These are phyloP conservation scores for Macrophomina pseudophaseolina DNA, from an alignment of 2,329 filamentous ascomycete species.

Conservation along the genomic window DNA sequence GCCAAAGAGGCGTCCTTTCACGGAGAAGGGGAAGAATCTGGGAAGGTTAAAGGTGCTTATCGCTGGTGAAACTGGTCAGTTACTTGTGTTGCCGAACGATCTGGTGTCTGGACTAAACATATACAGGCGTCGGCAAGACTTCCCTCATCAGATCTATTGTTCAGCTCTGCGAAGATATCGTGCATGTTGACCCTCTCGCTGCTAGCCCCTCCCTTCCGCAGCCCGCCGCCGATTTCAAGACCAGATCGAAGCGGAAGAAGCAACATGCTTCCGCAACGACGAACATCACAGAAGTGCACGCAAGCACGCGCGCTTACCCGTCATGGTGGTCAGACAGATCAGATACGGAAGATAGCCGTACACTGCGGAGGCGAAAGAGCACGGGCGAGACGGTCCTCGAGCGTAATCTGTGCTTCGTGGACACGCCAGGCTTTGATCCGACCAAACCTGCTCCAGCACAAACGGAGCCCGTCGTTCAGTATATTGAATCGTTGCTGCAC, in stretches of 20 bases:
- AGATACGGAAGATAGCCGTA: slow-evolving; percentile 70
- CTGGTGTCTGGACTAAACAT: slow-evolving; percentile 28
- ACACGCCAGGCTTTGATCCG: slow-evolving; percentile 70
- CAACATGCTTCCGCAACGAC: slow-evolving; percentile 24
- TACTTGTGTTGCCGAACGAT: neutral
- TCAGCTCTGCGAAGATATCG: slow-evolving; percentile 86
- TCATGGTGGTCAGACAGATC: slow-evolving; percentile 73
- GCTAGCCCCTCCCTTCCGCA: slow-evolving; percentile 33
- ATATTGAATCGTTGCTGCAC: slow-evolving; percentile 73
- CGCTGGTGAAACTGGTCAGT: slow-evolving; percentile 74
- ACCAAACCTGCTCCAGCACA: slow-evolving; percentile 46
- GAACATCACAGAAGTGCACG: slow-evolving; percentile 48
- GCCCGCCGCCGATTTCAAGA: slow-evolving; percentile 31
- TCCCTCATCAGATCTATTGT: slow-evolving; percentile 88
- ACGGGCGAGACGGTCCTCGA: slow-evolving; percentile 79
- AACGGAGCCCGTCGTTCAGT: slow-evolving; percentile 58
- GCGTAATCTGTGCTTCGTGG: slow-evolving; percentile 91
- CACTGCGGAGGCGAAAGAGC: slow-evolving; percentile 66
- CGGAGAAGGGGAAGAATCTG: slow-evolving; percentile 79
- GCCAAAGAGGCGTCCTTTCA: slow-evolving; percentile 87
- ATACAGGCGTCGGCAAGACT: slow-evolving; percentile 80
- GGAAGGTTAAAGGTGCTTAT: slow-evolving; percentile 89
- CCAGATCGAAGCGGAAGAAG: slow-evolving; percentile 35
- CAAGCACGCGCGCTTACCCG: slow-evolving; percentile 69
- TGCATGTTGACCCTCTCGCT: slow-evolving; percentile 78